Conservation (phyloP, 768 basidiomycete genomes). For the Neoboletus magnificus region DNA sequence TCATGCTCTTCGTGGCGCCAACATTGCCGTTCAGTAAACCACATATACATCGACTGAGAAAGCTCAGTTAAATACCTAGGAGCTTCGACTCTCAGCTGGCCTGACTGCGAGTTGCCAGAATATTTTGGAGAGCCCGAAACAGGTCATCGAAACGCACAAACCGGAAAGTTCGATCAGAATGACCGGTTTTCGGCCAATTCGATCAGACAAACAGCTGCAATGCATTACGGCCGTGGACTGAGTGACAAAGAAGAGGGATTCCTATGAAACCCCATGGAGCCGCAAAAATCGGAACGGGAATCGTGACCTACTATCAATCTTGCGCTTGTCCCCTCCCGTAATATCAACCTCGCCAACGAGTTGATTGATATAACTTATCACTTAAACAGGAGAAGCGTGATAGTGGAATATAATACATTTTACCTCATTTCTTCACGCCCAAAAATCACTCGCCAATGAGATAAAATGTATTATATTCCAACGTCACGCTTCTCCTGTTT, state of each 20-base stretch:
- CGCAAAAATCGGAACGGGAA: background rate
- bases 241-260: conserved; percentile 75
- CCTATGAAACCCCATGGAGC: conserved; percentile 35
- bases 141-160: conserved; percentile 62
- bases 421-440: no score
- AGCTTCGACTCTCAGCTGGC: conserved; percentile 11
- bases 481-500: no score
- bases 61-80: background rate
- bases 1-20: conserved; percentile 51
- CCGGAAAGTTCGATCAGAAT: conserved; percentile 63
- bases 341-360: conserved; percentile 31
- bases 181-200: conserved; percentile 69
- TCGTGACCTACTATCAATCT: conserved; percentile 46
- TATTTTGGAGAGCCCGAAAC: conserved; percentile 65
- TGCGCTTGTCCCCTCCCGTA: conserved; percentile 23
- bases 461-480: no score
- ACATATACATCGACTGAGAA: conserved; percentile 25
- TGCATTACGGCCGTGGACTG: conserved; percentile 68
- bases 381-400: no score
- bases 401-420: no score
- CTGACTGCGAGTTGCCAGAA: conserved; percentile 57
- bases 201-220: conserved; percentile 71
- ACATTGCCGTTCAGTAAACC: conserved; percentile 35
- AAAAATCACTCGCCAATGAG: no score
- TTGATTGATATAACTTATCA: no score